These are phyloP conservation scores for Trichoderma virens DNA, from an alignment of 495 filamentous ascomycete genomes.

Conservation along the genomic window DNA sequence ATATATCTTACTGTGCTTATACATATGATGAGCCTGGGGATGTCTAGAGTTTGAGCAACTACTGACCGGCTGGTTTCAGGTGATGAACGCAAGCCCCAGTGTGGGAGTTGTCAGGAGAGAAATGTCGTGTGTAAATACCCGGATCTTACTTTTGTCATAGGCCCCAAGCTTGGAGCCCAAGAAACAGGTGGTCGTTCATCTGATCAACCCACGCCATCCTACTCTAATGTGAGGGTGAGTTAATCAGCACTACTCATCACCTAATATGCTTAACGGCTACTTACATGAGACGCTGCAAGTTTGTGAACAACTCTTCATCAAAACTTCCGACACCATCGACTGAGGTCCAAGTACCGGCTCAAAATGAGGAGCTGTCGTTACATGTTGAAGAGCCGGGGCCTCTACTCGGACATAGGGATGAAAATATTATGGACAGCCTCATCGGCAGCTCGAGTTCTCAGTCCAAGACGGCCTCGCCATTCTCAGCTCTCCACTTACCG, in stretches of 20 bases:
- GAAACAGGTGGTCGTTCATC: background rate
- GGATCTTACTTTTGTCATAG: background rate
- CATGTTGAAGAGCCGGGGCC: background rate
- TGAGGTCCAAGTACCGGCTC: background rate
- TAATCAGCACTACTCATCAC: background rate
- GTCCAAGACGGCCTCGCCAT: background rate
- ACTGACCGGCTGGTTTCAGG: background rate
- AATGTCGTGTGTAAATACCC: background rate
- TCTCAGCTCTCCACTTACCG: background rate
- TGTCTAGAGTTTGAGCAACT: too few relatives aligned
- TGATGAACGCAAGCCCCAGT: slow-evolving; percentile 4
- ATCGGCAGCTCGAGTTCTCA: background rate
- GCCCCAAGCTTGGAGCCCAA: background rate
- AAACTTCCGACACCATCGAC: background rate
- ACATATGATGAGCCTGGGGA: too few relatives aligned
- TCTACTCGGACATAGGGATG: too few relatives aligned
- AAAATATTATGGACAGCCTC: background rate
- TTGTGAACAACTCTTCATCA: background rate
- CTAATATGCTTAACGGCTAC: background rate
- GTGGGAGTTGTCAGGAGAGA: background rate
- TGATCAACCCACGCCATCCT: background rate
- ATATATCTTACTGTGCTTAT: background rate
- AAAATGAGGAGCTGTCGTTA: background rate
- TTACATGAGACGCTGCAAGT: background rate
- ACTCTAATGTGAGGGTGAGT: background rate